phyloP scores from a whole-genome alignment of 2,329 filamentous ascomycete genomes.

The Botrytis pseudocinerea region DNA sequence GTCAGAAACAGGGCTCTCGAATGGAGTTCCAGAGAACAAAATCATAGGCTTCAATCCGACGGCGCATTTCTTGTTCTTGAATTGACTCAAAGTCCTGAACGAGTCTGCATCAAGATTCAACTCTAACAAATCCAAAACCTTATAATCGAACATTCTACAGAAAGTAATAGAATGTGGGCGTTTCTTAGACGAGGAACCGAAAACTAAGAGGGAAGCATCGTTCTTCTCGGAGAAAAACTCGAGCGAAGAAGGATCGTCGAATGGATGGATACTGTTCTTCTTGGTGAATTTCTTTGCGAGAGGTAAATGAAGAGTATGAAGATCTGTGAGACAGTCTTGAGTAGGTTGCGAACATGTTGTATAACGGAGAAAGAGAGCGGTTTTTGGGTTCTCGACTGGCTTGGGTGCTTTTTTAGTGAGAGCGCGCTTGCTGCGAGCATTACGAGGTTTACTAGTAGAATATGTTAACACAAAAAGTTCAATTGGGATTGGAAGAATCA shows the following conservation, averaged over 20 bases:
- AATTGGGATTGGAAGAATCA: neutral
- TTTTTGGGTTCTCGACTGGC: conserved; percentile 84
- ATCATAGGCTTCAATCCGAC: conserved; percentile 87
- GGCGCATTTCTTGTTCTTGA: conserved; percentile 73
- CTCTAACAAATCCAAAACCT: conserved; percentile 94
- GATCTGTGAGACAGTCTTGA: conserved; percentile 80
- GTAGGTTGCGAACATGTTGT: conserved; percentile 80
- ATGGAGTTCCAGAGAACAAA: conserved; percentile 84
- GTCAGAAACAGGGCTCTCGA: conserved; percentile 77
- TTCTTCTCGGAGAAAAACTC: conserved; percentile 98
- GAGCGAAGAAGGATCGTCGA: conserved; percentile 82
- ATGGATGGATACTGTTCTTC: conserved; percentile 94
- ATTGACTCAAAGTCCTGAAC: conserved; percentile 69
- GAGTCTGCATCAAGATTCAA: conserved; percentile 75
- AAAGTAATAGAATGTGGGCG: conserved; percentile 88
- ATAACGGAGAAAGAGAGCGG: conserved; percentile 84
- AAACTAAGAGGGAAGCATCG: conserved; percentile 82
- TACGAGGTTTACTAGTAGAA: conserved; percentile 62
- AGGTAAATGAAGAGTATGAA: conserved; percentile 81
- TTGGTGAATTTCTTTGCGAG: conserved; percentile 90
- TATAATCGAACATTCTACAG: conserved; percentile 78
- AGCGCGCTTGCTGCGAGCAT: conserved; percentile 89
- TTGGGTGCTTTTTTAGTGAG: conserved; percentile 93
- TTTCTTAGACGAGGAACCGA: conserved; percentile 88
- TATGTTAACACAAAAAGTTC: conserved; percentile 4